Percentiles rank a stretch among this genome's conserved stretches.
Evolutionary conservation across 2,329 filamentous ascomycete species (phyloP).

Genomic region (Trichophyton mentagrophytes): DNA sequence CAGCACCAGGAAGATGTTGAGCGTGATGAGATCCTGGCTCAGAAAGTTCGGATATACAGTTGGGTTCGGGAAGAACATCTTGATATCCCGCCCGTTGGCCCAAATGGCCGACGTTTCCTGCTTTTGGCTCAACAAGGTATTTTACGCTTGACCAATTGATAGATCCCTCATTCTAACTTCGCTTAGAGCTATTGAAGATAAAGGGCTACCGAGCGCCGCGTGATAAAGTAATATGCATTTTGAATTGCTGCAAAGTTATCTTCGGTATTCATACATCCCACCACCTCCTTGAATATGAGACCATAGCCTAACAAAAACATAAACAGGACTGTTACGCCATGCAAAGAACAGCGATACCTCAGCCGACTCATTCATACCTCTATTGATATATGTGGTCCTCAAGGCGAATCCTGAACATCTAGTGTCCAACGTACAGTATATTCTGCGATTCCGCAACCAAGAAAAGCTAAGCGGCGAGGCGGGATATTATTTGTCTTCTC

Average conservation of each 20-base stretch:
- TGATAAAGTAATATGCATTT: slow-evolving; percentile 95
- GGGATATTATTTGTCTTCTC: slow-evolving; percentile 90
- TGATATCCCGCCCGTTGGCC: slow-evolving; percentile 73
- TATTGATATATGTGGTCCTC: slow-evolving; percentile 90
- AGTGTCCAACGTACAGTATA: slow-evolving; percentile 96
- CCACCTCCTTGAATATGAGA: background rate
- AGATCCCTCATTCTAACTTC: slow-evolving; percentile 5
- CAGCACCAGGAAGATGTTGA: slow-evolving; percentile 98
- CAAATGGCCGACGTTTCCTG: slow-evolving; percentile 79
- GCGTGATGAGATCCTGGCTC: slow-evolving; percentile 83
- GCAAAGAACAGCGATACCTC: slow-evolving; percentile 78
- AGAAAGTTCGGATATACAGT: slow-evolving; percentile 93
- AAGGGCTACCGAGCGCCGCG: slow-evolving; percentile 92
- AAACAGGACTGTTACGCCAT: slow-evolving; percentile 64
- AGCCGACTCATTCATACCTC: slow-evolving; percentile 87
- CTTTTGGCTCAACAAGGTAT: slow-evolving; percentile 75
- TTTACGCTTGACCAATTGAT: background rate
- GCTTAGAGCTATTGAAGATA: slow-evolving; percentile 77
- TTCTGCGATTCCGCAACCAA: slow-evolving; percentile 89
- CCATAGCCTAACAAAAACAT: slow-evolving; percentile 12
- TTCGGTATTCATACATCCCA: slow-evolving; percentile 51
- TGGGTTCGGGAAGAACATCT: slow-evolving; percentile 91
- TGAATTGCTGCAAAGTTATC: slow-evolving; percentile 99
- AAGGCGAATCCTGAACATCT: slow-evolving; percentile 90
- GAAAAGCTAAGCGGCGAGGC: slow-evolving; percentile 96